A percentile compares a stretch with the other conserved stretches of the same genome.
Evolutionary conservation across 1,139 yeast genomes (phyloP).

Genomic region (Kurtzmaniella quercitrusa): DNA sequence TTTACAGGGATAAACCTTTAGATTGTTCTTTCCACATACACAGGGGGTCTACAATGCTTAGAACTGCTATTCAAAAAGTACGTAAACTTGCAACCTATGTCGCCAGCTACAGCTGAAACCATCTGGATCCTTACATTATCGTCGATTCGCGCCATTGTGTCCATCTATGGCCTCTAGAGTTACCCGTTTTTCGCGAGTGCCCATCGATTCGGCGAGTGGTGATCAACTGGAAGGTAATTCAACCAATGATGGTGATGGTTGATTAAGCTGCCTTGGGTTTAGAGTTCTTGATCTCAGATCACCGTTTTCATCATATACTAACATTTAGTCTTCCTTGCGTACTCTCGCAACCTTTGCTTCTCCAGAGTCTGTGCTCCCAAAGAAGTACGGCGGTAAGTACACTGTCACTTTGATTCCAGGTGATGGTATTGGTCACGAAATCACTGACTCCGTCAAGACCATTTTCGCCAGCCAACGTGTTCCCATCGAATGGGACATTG

Average conservation of each 20-base stretch:
- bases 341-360: constrained; percentile 48
- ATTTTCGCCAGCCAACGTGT: constrained; percentile 82
- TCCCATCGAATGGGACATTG: constrained; percentile 93
- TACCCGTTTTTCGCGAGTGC: background rate
- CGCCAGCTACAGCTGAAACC: too few relatives aligned
- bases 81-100: constrained; percentile 12
- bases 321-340: constrained; percentile 33
- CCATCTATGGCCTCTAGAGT: too few relatives aligned
- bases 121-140: too few relatives aligned
- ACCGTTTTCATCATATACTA: constrained; percentile 9
- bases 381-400: constrained; percentile 92
- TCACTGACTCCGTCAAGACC: constrained; percentile 88
- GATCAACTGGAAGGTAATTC: background rate
- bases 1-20: constrained; percentile 4
- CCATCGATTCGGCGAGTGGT: background rate
- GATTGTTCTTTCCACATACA: background rate
- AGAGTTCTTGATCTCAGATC: too few relatives aligned
- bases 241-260: too few relatives aligned
- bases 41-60: constrained; percentile 19
- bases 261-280: too few relatives aligned
- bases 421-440: constrained; percentile 97
- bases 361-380: constrained; percentile 68
- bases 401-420: constrained; percentile 92
- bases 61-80: constrained; percentile 26
- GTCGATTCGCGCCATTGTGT: too few relatives aligned